These are phyloP conservation scores for Clathrus columnatus DNA, from an alignment of 768 basidiomycete genomes.

Conservation along the genomic window DNA sequence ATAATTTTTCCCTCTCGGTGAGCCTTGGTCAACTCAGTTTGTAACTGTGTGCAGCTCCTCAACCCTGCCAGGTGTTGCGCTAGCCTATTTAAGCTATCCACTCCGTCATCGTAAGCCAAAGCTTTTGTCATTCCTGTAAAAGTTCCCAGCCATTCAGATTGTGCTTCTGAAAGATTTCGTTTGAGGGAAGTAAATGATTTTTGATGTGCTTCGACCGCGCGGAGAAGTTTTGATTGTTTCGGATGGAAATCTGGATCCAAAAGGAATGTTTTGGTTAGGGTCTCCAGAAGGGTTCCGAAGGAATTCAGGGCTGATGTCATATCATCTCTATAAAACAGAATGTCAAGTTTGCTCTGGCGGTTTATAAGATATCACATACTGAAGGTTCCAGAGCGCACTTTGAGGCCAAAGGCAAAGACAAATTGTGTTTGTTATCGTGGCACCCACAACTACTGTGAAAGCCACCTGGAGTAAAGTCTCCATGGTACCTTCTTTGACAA, in stretches of 20 bases:
- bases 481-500: slow-evolving; percentile 86
- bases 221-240: slow-evolving; percentile 57
- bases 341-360: not conserved
- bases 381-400: slow-evolving; percentile 75
- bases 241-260: slow-evolving; percentile 54
- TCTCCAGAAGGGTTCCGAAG: slow-evolving; percentile 75
- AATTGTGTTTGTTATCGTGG: slow-evolving; percentile 68
- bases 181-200: slow-evolving; percentile 85
- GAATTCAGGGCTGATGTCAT: slow-evolving; percentile 83
- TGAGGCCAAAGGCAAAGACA: slow-evolving; percentile 82
- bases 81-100: slow-evolving; percentile 77
- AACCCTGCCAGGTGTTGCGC: slow-evolving; percentile 93
- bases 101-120: slow-evolving; percentile 75
- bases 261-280: slow-evolving; percentile 79
- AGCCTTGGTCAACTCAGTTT: slow-evolving; percentile 72
- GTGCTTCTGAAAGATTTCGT: slow-evolving; percentile 78
- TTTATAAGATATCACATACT: slow-evolving; percentile 23
- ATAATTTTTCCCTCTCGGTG: slow-evolving; percentile 36
- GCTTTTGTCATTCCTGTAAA: slow-evolving; percentile 23
- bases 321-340: slow-evolving; percentile 31
- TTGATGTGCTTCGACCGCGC: slow-evolving; percentile 79
- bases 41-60: slow-evolving; percentile 72
- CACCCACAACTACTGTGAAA: slow-evolving; percentile 71
- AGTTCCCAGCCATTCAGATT: slow-evolving; percentile 63
- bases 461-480: slow-evolving; percentile 65